These are phyloP conservation scores for Cadophora sp. DNA, from an alignment of 2,329 filamentous ascomycete species.

Conservation along the genomic window DNA sequence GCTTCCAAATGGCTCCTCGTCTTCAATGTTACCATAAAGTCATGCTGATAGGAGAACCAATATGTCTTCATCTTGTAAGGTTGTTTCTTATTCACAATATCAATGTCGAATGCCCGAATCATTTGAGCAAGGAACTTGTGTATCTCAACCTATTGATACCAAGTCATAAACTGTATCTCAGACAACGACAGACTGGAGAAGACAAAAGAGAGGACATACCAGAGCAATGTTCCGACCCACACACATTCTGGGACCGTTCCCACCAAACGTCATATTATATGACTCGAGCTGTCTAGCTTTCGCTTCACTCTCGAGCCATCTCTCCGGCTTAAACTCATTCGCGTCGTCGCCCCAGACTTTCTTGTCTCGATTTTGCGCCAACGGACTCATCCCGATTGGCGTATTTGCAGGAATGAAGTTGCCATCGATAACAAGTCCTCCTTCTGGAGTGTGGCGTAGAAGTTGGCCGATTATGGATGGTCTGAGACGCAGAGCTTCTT, in stretches of 20 bases:
- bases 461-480: slow-evolving; percentile 16
- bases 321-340: slow-evolving; percentile 73
- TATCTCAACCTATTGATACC: slow-evolving; percentile 7
- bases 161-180: background rate
- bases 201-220: background rate
- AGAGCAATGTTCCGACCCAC: slow-evolving; percentile 12
- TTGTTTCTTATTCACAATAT: slow-evolving; percentile 16
- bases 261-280: slow-evolving; percentile 16
- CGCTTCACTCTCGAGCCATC: slow-evolving; percentile 67
- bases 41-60: slow-evolving; percentile 14
- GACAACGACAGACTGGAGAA: background rate
- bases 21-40: slow-evolving; percentile 13
- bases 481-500: slow-evolving; percentile 16
- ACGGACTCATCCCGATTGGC: slow-evolving; percentile 32
- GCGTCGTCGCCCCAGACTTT: slow-evolving; percentile 75
- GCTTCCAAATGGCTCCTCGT: background rate
- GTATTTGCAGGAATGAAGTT: slow-evolving; percentile 16
- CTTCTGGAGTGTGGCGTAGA: slow-evolving; percentile 15
- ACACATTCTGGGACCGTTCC: slow-evolving; percentile 12
- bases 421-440: slow-evolving; percentile 15
- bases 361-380: slow-evolving; percentile 47
- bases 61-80: slow-evolving; percentile 12
- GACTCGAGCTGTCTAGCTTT: slow-evolving; percentile 39
- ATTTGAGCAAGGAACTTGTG: slow-evolving; percentile 19
- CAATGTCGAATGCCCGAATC: slow-evolving; percentile 11